Evolutionary conservation across 192 early-diverging fungal species (phyloP).

Genomic region (Coemansia sp.): DNA sequence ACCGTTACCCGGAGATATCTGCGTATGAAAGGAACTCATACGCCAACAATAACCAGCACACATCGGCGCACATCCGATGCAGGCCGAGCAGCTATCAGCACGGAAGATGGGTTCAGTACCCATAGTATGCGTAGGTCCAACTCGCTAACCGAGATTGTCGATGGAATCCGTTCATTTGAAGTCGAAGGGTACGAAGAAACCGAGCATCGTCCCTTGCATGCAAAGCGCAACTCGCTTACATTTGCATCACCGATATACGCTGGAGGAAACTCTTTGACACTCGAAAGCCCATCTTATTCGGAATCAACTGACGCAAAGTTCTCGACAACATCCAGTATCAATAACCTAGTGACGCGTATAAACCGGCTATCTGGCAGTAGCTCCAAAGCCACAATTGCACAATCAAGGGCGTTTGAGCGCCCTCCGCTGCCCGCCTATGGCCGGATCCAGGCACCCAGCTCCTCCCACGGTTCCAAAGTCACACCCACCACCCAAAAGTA

Average conservation of each 20-base stretch:
- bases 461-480: conserved; percentile 17
- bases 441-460: neutral
- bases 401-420: conserved; percentile 14
- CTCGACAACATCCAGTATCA: conserved; percentile 19
- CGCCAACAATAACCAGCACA: conserved; percentile 14
- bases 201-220: conserved; percentile 18
- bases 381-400: neutral
- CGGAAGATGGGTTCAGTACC: neutral
- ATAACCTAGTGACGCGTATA: conserved; percentile 37
- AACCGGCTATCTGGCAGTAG: conserved; percentile 27
- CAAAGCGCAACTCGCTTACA: conserved; percentile 13
- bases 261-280: neutral
- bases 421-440: conserved; percentile 29
- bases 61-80: conserved; percentile 4
- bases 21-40: conserved; percentile 44
- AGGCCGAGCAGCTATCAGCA: neutral
- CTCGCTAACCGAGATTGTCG: conserved; percentile 48
- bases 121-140: conserved; percentile 34
- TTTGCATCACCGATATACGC: conserved; percentile 15
- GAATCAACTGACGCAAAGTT: conserved; percentile 1
- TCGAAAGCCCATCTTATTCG: conserved; percentile 6
- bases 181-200: conserved; percentile 52
- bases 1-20: conserved; percentile 45
- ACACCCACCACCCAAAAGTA: conserved; percentile 53
- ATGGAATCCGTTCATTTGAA: conserved; percentile 46